These are phyloP conservation scores for Magnusiomyces suaveolens DNA, from an alignment of 1,139 yeast species.

Conservation along the genomic window DNA sequence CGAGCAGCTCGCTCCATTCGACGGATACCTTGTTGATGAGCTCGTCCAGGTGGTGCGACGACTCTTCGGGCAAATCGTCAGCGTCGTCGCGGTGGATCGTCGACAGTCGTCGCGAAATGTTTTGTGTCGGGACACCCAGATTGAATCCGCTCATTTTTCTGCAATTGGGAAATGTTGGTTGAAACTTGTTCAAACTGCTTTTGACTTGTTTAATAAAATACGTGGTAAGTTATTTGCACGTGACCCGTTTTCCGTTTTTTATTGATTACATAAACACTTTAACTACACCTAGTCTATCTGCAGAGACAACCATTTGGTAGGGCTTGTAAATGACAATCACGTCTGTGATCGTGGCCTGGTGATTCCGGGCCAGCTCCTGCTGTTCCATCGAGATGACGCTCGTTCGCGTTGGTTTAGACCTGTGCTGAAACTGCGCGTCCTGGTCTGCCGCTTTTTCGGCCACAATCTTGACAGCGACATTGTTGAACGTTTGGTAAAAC, in stretches of 20 bases:
- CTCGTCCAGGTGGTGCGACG: slow-evolving; percentile 1
- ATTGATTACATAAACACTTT: slow-evolving; percentile 42
- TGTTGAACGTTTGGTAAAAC: slow-evolving; percentile 13
- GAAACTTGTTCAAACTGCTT: background rate
- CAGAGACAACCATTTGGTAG: slow-evolving; percentile 52
- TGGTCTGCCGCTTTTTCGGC: slow-evolving; percentile 3
- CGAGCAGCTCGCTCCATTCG: slow-evolving; percentile 33
- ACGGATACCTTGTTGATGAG: slow-evolving; percentile 11
- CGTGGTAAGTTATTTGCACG: background rate
- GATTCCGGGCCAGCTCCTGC: slow-evolving; percentile 33
- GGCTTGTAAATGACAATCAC: slow-evolving; percentile 43
- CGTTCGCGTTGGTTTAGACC: slow-evolving; percentile 25
- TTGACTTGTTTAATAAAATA: no score
- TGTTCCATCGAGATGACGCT: slow-evolving; percentile 34
- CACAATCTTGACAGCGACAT: slow-evolving; percentile 11
- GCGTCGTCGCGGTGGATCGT: slow-evolving; percentile 3
- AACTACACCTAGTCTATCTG: slow-evolving; percentile 53
- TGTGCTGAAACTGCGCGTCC: background rate
- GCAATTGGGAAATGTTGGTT: background rate
- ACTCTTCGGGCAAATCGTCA: background rate
- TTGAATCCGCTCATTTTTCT: background rate
- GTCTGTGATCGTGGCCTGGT: slow-evolving; percentile 44
- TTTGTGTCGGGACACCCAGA: slow-evolving; percentile 2
- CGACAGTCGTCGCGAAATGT: slow-evolving; percentile 13
- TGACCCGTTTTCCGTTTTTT: background rate